Percentiles rank a stretch among this genome's conserved stretches.
phyloP scores from a whole-genome alignment of 768 basidiomycete species.

The Pleurotus tuber-regium region DNA sequence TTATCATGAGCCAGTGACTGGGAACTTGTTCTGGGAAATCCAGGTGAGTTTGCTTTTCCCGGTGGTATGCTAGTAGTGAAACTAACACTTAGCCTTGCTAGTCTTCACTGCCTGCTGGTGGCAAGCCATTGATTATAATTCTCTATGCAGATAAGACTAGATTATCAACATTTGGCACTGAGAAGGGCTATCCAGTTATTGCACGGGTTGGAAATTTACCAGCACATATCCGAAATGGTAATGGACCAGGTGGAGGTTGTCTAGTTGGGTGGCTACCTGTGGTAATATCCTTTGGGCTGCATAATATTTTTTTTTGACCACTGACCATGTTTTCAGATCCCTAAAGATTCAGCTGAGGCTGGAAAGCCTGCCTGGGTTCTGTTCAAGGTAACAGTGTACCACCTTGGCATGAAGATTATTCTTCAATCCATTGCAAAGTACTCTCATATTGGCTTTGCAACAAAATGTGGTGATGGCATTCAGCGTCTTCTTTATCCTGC shows the following conservation, averaged over 20 bases:
- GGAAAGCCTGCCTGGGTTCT: constrained; percentile 28
- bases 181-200: constrained; percentile 36
- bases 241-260: constrained; percentile 29
- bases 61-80: neutral
- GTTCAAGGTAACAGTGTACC: constrained; percentile 30
- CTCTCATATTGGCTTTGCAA: constrained; percentile 18
- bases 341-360: constrained; percentile 27
- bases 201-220: constrained; percentile 31
- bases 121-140: constrained; percentile 27
- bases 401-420: constrained; percentile 38
- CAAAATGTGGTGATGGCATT: constrained; percentile 26
- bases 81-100: constrained; percentile 13
- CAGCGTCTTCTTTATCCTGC: constrained; percentile 29
- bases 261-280: constrained; percentile 40
- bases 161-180: constrained; percentile 34
- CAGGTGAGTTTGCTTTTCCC: constrained; percentile 26
- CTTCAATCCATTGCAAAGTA: constrained; percentile 21
- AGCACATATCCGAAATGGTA: constrained; percentile 27
- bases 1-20: constrained; percentile 36
- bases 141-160: constrained; percentile 40
- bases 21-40: constrained; percentile 31
- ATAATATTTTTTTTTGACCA: constrained; percentile 5
- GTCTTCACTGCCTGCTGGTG: constrained; percentile 18
- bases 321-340: constrained; percentile 15
- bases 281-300: too few species aligned